A percentile compares a stretch with the other conserved stretches of the same genome.
These are phyloP conservation scores for Luffa acutangula DNA, from an alignment of 306 rosid species.

Conservation along the genomic window DNA sequence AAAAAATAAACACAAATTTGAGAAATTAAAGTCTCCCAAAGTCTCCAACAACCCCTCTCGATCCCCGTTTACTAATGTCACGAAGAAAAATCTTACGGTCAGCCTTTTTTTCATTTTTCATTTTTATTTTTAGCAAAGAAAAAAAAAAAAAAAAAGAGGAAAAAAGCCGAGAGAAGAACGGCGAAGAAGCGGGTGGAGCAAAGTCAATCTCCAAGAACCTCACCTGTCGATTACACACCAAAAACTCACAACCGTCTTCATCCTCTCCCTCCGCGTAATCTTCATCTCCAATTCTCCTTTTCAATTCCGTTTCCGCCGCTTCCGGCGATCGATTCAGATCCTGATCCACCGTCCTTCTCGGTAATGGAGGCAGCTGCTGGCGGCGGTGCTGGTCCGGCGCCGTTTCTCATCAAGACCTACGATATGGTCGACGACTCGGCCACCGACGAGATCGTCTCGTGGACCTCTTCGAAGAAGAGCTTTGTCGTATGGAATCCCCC, in stretches of 20 bases:
- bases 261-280: not conserved
- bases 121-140: too few species aligned
- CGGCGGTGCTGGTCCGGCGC: constrained; percentile 65
- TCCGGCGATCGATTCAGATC: constrained; percentile 5
- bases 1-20: too few species aligned
- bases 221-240: not conserved
- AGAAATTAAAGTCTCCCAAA: not conserved
- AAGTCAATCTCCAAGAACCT: constrained; percentile 9
- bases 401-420: constrained; percentile 76
- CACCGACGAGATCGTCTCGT: constrained; percentile 76
- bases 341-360: not conserved
- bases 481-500: constrained; percentile 94
- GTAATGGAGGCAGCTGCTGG: constrained; percentile 31
- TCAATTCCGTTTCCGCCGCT: not conserved
- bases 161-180: not conserved
- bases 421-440: constrained; percentile 83
- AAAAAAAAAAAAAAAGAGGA: not conserved
- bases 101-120: not conserved
- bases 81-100: not conserved
- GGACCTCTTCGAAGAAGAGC: constrained; percentile 63
- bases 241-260: not conserved
- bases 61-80: not conserved
- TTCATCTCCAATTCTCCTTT: not conserved
- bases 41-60: not conserved
- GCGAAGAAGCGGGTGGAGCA: not conserved